Evolutionary conservation across 2,329 filamentous ascomycete genomes (phyloP).

Genomic region (Plectosphaerella plurivora): DNA sequence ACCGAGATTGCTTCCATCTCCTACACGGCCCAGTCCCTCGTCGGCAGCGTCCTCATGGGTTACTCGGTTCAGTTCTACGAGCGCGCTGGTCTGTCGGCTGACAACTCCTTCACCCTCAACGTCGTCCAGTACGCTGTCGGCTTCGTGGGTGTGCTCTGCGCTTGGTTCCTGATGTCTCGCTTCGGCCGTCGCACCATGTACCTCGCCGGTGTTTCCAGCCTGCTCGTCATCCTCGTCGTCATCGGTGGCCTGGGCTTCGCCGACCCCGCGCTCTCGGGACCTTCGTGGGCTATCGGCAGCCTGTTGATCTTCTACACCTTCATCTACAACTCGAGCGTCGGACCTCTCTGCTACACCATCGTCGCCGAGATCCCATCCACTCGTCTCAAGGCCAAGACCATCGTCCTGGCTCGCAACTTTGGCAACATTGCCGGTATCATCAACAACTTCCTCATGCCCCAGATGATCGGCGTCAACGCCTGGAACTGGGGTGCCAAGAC

Average conservation of each 20-base stretch:
- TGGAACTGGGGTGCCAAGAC: constrained; percentile 44
- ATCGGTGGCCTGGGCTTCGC: constrained; percentile 40
- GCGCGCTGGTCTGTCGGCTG: constrained; percentile 33
- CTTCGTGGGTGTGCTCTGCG: constrained; percentile 37
- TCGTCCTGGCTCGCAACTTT: constrained; percentile 35
- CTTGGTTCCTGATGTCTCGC: constrained; percentile 38
- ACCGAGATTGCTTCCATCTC: constrained; percentile 37
- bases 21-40: constrained; percentile 35
- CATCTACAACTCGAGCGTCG: constrained; percentile 40
- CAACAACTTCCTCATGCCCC: constrained; percentile 39
- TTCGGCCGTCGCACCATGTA: constrained; percentile 43
- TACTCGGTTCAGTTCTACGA: constrained; percentile 36
- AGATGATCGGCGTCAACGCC: constrained; percentile 41
- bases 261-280: constrained; percentile 36
- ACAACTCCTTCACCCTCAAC: constrained; percentile 32
- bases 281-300: constrained; percentile 42
- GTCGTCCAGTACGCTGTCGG: constrained; percentile 39
- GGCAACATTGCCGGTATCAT: constrained; percentile 46
- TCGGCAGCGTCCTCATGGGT: constrained; percentile 30
- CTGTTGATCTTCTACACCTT: constrained; percentile 39
- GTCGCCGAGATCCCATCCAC: constrained; percentile 39
- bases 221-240: constrained; percentile 33
- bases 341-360: constrained; percentile 38
- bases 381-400: constrained; percentile 40
- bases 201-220: constrained; percentile 31